Conservation (phyloP, 805 yeast species). For the Clavispora phyllophila region DNA sequence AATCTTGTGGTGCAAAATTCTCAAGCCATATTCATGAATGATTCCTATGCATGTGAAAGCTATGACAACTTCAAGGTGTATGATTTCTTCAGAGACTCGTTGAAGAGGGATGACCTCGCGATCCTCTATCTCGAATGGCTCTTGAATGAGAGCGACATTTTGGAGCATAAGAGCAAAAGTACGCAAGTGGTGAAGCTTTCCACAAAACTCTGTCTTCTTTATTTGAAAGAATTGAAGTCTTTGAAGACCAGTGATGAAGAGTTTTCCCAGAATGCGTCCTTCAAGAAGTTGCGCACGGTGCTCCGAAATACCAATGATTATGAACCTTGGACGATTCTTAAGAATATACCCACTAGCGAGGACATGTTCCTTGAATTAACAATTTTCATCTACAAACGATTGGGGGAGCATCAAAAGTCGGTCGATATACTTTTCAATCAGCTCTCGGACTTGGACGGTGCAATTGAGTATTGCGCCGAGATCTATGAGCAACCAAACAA, state of each 20-base stretch:
- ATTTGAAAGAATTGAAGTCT: constrained; percentile 22
- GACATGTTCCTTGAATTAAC: constrained; percentile 39
- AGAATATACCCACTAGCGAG: constrained; percentile 28
- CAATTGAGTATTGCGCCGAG: constrained; percentile 55
- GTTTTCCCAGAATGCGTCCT: constrained; percentile 14
- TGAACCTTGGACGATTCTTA: constrained; percentile 33
- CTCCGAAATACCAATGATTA: constrained; percentile 28
- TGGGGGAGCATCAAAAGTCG: constrained; percentile 59
- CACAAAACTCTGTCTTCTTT: constrained; percentile 31
- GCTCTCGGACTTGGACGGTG: constrained; percentile 50
- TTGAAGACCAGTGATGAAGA: constrained; percentile 5
- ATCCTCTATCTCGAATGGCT: constrained; percentile 45
- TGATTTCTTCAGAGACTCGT: constrained; percentile 37
- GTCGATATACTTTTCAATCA: constrained; percentile 57
- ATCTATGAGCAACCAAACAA: constrained; percentile 35
- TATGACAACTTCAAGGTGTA: constrained; percentile 52
- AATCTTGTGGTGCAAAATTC: constrained; percentile 19
- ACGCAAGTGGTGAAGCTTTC: constrained; percentile 23
- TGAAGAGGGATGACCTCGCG: constrained; percentile 20
- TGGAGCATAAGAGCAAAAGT: constrained; percentile 13
- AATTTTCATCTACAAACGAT: constrained; percentile 52
- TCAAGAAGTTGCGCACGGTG: constrained; percentile 29
- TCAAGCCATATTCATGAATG: constrained; percentile 56
- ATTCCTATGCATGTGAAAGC: constrained; percentile 54
- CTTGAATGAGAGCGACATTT: constrained; percentile 30